A percentile compares a stretch with the other conserved stretches of the same genome.
These are phyloP conservation scores for Fusarium mundagurra DNA, from an alignment of 2,329 filamentous ascomycete genomes.

Conservation along the genomic window DNA sequence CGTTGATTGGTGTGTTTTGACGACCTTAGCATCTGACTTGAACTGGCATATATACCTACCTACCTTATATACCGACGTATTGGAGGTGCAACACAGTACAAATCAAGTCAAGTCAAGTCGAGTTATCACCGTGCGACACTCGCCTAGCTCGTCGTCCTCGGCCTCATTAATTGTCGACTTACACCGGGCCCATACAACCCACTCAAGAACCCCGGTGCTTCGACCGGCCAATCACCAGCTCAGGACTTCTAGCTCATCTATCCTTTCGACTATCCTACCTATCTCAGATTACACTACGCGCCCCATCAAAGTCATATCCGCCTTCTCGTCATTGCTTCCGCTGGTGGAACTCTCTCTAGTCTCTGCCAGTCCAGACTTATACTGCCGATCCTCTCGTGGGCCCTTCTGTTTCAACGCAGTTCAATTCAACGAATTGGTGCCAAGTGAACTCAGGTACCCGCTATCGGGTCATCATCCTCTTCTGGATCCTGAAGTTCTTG, in stretches of 20 bases:
- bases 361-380: not conserved
- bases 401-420: conserved; percentile 13
- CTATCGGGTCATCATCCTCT: not conserved
- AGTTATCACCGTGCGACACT: not conserved
- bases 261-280: conserved; percentile 7
- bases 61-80: not conserved
- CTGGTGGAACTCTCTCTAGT: conserved; percentile 8
- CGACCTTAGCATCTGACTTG: not conserved
- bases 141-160: conserved; percentile 1
- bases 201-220: conserved; percentile 12
- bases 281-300: conserved; percentile 9
- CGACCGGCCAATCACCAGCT: conserved; percentile 24
- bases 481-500: conserved; percentile 3
- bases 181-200: conserved; percentile 34
- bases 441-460: conserved; percentile 6
- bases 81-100: not conserved
- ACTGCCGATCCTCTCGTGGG: conserved; percentile 10
- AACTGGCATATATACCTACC: not conserved
- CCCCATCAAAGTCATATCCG: conserved; percentile 15
- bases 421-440: not conserved
- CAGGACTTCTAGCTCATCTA: not conserved
- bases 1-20: conserved; percentile 1
- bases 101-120: not conserved
- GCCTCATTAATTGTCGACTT: conserved; percentile 22
- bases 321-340: conserved; percentile 14